Conservation (phyloP, 2,329 filamentous ascomycete species). For the Fusarium nurragi region DNA sequence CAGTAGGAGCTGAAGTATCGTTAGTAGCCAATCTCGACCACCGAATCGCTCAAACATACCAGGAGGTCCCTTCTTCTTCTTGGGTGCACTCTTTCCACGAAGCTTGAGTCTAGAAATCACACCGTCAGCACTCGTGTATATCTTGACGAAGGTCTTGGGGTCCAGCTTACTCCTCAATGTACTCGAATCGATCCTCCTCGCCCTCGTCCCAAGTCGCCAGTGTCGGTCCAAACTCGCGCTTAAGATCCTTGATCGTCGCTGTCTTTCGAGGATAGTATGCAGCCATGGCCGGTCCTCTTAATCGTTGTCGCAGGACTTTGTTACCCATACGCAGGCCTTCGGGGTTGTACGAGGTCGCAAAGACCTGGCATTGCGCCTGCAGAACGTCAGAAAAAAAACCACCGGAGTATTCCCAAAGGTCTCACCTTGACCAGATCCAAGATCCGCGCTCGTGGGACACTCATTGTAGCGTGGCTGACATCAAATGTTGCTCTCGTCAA, state of each 20-base stretch:
- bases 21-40: constrained; percentile 16
- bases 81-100: constrained; percentile 85
- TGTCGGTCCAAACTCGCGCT: constrained; percentile 72
- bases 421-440: constrained; percentile 82
- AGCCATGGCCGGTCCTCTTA: constrained; percentile 83
- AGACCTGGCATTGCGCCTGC: constrained; percentile 90
- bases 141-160: background rate
- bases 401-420: background rate
- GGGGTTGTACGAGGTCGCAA: constrained; percentile 91
- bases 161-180: constrained; percentile 69
- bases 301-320: constrained; percentile 87
- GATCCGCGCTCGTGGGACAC: constrained; percentile 68
- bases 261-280: constrained; percentile 87
- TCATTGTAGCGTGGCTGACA: constrained; percentile 60
- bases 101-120: constrained; percentile 68
- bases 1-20: constrained; percentile 39
- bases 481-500: constrained; percentile 34
- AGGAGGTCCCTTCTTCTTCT: constrained; percentile 78
- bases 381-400: constrained; percentile 35
- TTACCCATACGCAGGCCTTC: constrained; percentile 83
- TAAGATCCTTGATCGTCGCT: constrained; percentile 77
- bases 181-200: constrained; percentile 82
- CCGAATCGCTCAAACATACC: constrained; percentile 42
- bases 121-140: constrained; percentile 43
- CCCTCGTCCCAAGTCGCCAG: constrained; percentile 76